phyloP scores from a whole-genome alignment of 768 basidiomycete genomes.

The Podaxis sp. region DNA sequence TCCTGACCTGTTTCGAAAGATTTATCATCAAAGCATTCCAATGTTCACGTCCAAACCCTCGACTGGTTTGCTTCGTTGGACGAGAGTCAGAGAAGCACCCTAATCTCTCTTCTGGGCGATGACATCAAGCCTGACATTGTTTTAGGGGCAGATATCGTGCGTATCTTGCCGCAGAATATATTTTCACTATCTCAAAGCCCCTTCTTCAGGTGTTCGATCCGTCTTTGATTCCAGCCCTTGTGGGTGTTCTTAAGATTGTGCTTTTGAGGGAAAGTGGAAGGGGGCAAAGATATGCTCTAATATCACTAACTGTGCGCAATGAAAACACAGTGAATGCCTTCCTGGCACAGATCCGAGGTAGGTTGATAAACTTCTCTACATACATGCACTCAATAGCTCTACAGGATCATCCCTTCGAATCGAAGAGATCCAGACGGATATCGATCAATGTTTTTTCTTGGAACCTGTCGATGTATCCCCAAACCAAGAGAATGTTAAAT shows the following conservation, averaged over 20 bases:
- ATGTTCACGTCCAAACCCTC: conserved; percentile 44
- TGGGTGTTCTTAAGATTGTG: conserved; percentile 46
- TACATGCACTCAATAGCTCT: background rate
- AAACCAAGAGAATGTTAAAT: conserved; percentile 34
- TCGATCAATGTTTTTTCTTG: conserved; percentile 17
- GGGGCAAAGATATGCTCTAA: conserved; percentile 32
- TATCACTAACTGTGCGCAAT: conserved; percentile 61
- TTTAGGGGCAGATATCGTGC: conserved; percentile 69
- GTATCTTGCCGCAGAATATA: conserved; percentile 11
- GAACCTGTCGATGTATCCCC: conserved; percentile 26
- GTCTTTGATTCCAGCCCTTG: conserved; percentile 54
- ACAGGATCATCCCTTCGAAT: conserved; percentile 18
- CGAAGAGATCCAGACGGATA: conserved; percentile 17
- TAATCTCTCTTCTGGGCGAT: conserved; percentile 36
- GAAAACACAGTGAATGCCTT: conserved; percentile 51
- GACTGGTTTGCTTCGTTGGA: conserved; percentile 70
- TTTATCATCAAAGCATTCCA: conserved; percentile 47
- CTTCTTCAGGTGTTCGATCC: conserved; percentile 66
- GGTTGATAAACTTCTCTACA: background rate
- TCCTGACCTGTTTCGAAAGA: conserved; percentile 38
- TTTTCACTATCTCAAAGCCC: background rate
- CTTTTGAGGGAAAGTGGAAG: conserved; percentile 28
- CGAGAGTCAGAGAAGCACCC: conserved; percentile 21
- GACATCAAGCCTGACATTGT: conserved; percentile 55
- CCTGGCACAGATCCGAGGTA: conserved; percentile 34